These are phyloP conservation scores for Saturnispora mendoncae DNA, from an alignment of 805 yeast species.

Conservation along the genomic window DNA sequence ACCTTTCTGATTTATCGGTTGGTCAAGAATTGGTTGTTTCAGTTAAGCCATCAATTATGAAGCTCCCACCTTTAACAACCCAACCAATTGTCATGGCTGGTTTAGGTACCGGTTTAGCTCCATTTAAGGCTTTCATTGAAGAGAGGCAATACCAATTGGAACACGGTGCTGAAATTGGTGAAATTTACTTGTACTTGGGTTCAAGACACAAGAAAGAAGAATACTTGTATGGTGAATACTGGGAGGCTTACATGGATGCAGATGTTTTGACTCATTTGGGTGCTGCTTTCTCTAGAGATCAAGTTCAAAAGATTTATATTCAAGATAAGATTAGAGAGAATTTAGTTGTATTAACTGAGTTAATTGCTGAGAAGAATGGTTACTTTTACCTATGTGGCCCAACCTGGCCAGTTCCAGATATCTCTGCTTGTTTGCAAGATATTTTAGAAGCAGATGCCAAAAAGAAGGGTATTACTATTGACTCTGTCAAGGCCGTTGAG, in stretches of 20 bases:
- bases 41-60: slow-evolving; percentile 96
- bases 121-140: slow-evolving; percentile 94
- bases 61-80: slow-evolving; percentile 75
- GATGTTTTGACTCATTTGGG: slow-evolving; percentile 91
- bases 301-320: slow-evolving; percentile 86
- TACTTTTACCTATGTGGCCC: slow-evolving; percentile 97
- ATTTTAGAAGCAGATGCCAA: slow-evolving; percentile 66
- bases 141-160: slow-evolving; percentile 89
- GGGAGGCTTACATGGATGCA: slow-evolving; percentile 94
- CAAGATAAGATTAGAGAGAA: slow-evolving; percentile 87
- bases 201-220: slow-evolving; percentile 94
- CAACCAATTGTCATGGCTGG: slow-evolving; percentile 97
- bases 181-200: slow-evolving; percentile 78
- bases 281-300: slow-evolving; percentile 97
- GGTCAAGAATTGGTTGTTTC: slow-evolving; percentile 88
- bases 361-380: slow-evolving; percentile 71
- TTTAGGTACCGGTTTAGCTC: slow-evolving; percentile 95
- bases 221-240: slow-evolving; percentile 89
- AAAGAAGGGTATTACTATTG: slow-evolving; percentile 55
- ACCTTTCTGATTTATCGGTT: slow-evolving; percentile 63
- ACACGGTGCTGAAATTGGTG: slow-evolving; percentile 86
- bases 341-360: slow-evolving; percentile 62
- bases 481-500: slow-evolving; percentile 74
- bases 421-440: slow-evolving; percentile 81
- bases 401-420: slow-evolving; percentile 98